Percentiles rank a stretch among this genome's conserved stretches.
Evolutionary conservation across 495 filamentous ascomycete genomes (phyloP).

Genomic region (Acidiella bohemica): DNA sequence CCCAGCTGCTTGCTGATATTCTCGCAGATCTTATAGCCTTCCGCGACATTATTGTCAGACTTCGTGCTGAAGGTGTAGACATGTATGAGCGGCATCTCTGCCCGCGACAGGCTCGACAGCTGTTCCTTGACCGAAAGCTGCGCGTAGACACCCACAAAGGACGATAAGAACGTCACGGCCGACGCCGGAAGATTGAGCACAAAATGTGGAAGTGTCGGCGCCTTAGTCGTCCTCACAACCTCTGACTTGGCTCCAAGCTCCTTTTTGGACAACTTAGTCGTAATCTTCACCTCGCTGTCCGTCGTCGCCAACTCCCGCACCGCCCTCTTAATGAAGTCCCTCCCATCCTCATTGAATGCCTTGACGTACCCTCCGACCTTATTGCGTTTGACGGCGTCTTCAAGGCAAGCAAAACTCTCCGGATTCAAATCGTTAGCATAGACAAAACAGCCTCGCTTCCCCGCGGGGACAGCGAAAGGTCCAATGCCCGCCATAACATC

Average conservation of each 20-base stretch:
- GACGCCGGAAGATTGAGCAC: slow-evolving; percentile 93
- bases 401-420: slow-evolving; percentile 59
- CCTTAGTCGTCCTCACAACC: slow-evolving; percentile 14
- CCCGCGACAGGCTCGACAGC: slow-evolving; percentile 40
- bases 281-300: slow-evolving; percentile 32
- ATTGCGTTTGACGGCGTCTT: slow-evolving; percentile 57
- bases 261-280: slow-evolving; percentile 1
- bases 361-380: slow-evolving; percentile 67
- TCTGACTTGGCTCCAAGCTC: slow-evolving; percentile 14
- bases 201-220: slow-evolving; percentile 62
- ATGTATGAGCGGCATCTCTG: slow-evolving; percentile 66
- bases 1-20: slow-evolving; percentile 51
- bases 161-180: slow-evolving; percentile 72
- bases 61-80: slow-evolving; percentile 81
- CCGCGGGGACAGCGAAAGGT: slow-evolving; percentile 86
- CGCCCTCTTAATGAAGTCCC: slow-evolving; percentile 59
- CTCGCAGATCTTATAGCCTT: slow-evolving; percentile 51
- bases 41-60: slow-evolving; percentile 50
- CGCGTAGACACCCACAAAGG: slow-evolving; percentile 69
- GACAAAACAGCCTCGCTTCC: slow-evolving; percentile 79
- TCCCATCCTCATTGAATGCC: slow-evolving; percentile 67
- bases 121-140: slow-evolving; percentile 53
- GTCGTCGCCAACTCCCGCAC: slow-evolving; percentile 45
- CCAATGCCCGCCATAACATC: slow-evolving; percentile 98
- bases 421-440: slow-evolving; percentile 98